phyloP scores from a whole-genome alignment of 225 moss, liverwort and hornwort genomes.

The Neckera pumila region DNA sequence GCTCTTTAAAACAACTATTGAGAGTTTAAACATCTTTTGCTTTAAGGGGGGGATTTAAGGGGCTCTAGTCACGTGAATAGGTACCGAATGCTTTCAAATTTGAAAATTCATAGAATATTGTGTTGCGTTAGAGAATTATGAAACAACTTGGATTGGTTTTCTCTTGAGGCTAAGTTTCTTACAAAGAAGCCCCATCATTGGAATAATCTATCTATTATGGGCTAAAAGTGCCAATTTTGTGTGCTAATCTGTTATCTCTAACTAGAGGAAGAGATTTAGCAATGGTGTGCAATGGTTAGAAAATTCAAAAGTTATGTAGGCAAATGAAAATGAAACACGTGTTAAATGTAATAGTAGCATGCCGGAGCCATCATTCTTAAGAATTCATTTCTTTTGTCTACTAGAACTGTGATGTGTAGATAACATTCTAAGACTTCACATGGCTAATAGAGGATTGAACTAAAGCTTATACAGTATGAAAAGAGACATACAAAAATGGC shows the following conservation, averaged over 20 bases:
- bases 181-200: not conserved
- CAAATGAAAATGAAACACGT: not conserved
- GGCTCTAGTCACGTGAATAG: not conserved
- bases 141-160: not conserved
- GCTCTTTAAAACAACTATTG: not conserved
- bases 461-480: not conserved
- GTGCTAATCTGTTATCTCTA: not conserved
- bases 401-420: too few species aligned
- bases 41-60: not conserved
- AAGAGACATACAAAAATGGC: not conserved
- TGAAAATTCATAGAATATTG: not conserved
- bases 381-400: not conserved
- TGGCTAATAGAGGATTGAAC: not conserved
- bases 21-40: not conserved
- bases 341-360: not conserved
- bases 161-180: not conserved
- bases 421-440: not conserved
- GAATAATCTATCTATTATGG: not conserved
- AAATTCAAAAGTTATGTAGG: not conserved
- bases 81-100: too few species aligned
- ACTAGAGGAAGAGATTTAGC: not conserved
- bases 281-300: not conserved
- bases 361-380: not conserved
- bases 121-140: too few species aligned
- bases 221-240: not conserved